Base-by-base conservation (phyloP, 305 asterid genomes). In the Rubia peregrina region DNA sequence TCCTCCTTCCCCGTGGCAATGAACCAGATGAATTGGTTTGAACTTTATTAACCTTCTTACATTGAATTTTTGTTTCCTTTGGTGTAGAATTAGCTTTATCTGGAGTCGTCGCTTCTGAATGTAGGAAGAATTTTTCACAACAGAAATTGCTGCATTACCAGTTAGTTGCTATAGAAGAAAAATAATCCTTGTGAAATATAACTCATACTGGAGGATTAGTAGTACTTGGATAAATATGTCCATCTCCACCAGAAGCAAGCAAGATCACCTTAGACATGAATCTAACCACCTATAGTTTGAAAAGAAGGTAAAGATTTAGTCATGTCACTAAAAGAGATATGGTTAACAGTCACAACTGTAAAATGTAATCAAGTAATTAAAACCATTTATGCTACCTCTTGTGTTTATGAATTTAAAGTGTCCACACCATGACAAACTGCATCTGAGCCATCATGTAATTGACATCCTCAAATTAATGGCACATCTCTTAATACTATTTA, bases 241-340 rank as follows among this genome's bases (percentile, higher is more conserved):
- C 98, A 78, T 97, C 98, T 70, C 99, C 99, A 73, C 99, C 98
- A 51, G 99, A 91, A 72, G 99, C 98, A 77, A 95, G 96, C 76
- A 91, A 84, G 64, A 96, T 87, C 67, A 85, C 97, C 86, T 88
- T 95, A 69, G 99, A 88, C 74, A 95, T 83, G 80, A 95, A 91
- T 75, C 99, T 85, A 59, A 90, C 95, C 79, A 95, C 94, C 99
- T 95, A 81, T 77, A 67, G 70, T 70, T 63, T 59, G 67, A 80
- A 70, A 46, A 48, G 40, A 21, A 68, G 69, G 42, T 38, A 6
- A 5, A 44, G 19, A 1, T 22, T 17, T 2, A 8, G 14, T 5
- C 24, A 72, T 8, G 7, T 53, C 60, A 17, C 11, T 53, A n/a
- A 53, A 60, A 24, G 33, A 69, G 65, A 73, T 70, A 74, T 46